Percentiles rank a stretch among this genome's conserved stretches.
phyloP scores from a whole-genome alignment of 2,329 filamentous ascomycete genomes.

The Ophiostoma pallidulum region DNA sequence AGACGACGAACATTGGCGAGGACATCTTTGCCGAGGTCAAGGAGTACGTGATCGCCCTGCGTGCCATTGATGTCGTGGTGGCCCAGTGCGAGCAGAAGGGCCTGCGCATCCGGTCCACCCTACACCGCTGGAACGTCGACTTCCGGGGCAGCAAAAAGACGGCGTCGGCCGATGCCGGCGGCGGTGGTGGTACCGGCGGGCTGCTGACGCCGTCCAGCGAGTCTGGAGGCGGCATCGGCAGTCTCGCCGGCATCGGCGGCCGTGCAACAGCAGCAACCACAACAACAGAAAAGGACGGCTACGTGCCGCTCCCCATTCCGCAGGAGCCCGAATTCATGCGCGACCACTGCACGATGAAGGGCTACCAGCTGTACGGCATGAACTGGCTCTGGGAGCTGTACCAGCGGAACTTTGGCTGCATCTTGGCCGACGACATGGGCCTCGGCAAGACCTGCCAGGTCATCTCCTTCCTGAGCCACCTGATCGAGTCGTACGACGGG shows the following conservation, averaged over 20 bases:
- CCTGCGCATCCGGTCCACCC: slow-evolving; percentile 39
- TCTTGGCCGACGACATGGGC: slow-evolving; percentile 96
- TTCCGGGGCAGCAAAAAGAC: slow-evolving; percentile 33
- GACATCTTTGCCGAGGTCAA: slow-evolving; percentile 42
- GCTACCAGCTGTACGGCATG: slow-evolving; percentile 87
- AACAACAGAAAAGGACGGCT: slow-evolving; percentile 17
- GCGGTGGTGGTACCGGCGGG: not conserved
- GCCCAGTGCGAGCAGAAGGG: slow-evolving; percentile 64
- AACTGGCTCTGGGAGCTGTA: slow-evolving; percentile 91
- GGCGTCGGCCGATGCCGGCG: not conserved
- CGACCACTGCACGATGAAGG: slow-evolving; percentile 68
- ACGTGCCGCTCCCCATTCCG: slow-evolving; percentile 34
- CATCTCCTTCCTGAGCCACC: slow-evolving; percentile 78
- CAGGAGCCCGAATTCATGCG: slow-evolving; percentile 71
- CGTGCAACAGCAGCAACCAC: too few species aligned
- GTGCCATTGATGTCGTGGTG: slow-evolving; percentile 76
- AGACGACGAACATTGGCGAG: slow-evolving; percentile 42
- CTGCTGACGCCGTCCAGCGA: slow-evolving; percentile 27
- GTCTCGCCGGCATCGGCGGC: too few species aligned
- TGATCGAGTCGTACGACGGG: slow-evolving; percentile 53
- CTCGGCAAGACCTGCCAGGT: slow-evolving; percentile 95
- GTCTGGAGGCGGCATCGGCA: slow-evolving; percentile 13
- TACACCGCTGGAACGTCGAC: slow-evolving; percentile 41
- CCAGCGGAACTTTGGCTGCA: slow-evolving; percentile 70
- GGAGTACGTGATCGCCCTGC: slow-evolving; percentile 71